Conservation (phyloP, 1,139 yeast genomes). For the Pneumocystis oryctolagi region DNA sequence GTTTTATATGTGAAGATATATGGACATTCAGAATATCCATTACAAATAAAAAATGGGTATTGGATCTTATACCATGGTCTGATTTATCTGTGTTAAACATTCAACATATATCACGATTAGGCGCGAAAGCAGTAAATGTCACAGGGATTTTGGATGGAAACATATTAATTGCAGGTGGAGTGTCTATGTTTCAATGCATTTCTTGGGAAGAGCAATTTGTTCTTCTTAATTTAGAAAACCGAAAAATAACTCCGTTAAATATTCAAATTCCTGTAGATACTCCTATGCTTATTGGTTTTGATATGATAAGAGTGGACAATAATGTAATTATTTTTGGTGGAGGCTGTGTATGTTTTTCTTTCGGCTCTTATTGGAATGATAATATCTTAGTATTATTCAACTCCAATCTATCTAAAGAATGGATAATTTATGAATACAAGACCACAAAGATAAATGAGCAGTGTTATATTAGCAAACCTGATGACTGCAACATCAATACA, state of each 20-base stretch:
- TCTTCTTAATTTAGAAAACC: slow-evolving; percentile 22
- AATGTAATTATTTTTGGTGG: slow-evolving; percentile 41
- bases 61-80: not conserved
- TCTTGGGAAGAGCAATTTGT: slow-evolving; percentile 30
- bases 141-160: slow-evolving; percentile 20
- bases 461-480: not conserved
- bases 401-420: not conserved
- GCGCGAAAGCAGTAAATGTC: slow-evolving; percentile 1
- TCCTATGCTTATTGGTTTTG: slow-evolving; percentile 52
- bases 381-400: slow-evolving; percentile 13
- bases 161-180: slow-evolving; percentile 47
- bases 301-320: slow-evolving; percentile 21
- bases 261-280: slow-evolving; percentile 23
- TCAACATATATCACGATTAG: not conserved
- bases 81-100: not conserved
- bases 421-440: not conserved
- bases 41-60: not conserved
- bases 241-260: slow-evolving; percentile 7
- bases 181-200: slow-evolving; percentile 30
- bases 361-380: slow-evolving; percentile 55
- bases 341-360: slow-evolving; percentile 74
- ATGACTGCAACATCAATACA: not conserved
- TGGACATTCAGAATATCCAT: not conserved
- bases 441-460: not conserved
- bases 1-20: not conserved